Evolutionary conservation across 306 rosid genomes (phyloP).

Genomic region (Dryas drummondii): DNA sequence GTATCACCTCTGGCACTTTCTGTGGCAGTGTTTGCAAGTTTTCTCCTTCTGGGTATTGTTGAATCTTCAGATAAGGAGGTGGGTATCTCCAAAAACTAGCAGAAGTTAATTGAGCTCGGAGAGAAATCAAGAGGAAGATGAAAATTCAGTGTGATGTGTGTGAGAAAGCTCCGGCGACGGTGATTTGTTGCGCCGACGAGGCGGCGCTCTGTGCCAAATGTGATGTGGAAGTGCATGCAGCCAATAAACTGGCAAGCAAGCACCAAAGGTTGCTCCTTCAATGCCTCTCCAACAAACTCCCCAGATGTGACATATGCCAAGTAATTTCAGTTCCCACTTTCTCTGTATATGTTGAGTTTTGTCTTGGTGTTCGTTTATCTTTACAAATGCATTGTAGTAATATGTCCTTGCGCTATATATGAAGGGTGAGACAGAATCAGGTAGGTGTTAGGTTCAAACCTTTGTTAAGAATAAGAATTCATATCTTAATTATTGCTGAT

Average conservation of each 20-base stretch:
- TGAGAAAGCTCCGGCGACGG: constrained; percentile 89
- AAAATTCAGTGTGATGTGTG: constrained; percentile 98
- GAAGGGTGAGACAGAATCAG: neutral
- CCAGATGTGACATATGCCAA: constrained; percentile 93
- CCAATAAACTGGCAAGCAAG: constrained; percentile 95
- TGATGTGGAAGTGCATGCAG: constrained; percentile 94
- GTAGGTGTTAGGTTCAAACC: neutral
- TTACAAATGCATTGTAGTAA: neutral
- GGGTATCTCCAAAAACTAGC: too few species aligned
- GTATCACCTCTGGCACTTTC: neutral
- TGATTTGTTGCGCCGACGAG: constrained; percentile 96
- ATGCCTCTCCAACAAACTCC: constrained; percentile 75
- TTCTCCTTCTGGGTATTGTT: neutral
- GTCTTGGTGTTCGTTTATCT: neutral
- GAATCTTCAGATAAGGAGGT: too few species aligned
- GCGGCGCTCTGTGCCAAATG: constrained; percentile 93
- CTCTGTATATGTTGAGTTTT: neutral
- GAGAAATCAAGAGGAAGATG: constrained; percentile 36
- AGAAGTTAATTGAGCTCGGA: too few species aligned
- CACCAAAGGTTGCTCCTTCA: constrained; percentile 95
- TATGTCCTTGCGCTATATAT: neutral
- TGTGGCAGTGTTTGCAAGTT: neutral
- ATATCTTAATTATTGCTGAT: neutral
- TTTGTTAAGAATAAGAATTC: neutral
- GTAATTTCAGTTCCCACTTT: constrained; percentile 35